Percentiles rank a stretch among this genome's conserved stretches.
These are phyloP conservation scores for Bolboschoenoplectus hybrid DNA, from an alignment of 202 grass and related monocot genomes.

Conservation along the genomic window DNA sequence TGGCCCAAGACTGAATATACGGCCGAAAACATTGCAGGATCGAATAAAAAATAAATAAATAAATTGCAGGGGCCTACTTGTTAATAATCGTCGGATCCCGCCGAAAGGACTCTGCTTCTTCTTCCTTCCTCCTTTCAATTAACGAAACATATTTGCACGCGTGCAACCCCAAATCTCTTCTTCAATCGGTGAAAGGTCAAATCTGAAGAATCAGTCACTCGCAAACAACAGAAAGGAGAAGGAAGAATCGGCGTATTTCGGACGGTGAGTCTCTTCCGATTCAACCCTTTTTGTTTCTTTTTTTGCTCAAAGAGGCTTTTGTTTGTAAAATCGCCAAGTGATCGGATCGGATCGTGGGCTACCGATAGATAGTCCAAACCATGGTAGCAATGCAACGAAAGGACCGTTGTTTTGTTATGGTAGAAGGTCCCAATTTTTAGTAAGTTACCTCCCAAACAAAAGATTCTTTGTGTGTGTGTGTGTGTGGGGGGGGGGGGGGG, in stretches of 20 bases:
- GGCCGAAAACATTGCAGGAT: too few species aligned
- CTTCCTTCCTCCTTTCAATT: not conserved
- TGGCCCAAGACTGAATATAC: too few species aligned
- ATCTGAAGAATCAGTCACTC: not conserved
- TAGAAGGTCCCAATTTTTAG: not conserved
- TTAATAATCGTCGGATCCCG: too few species aligned
- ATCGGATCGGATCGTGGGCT: not conserved
- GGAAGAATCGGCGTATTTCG: constrained; percentile 26
- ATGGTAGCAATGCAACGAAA: not conserved
- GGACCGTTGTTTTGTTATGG: not conserved
- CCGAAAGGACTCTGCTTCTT: not conserved
- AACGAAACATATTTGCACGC: not conserved
- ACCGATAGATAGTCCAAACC: not conserved
- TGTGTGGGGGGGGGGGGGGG: too few species aligned
- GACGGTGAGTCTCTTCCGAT: constrained; percentile 30
- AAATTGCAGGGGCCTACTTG: too few species aligned
- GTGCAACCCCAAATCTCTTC: not conserved
- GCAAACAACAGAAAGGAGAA: not conserved
- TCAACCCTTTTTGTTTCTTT: not conserved
- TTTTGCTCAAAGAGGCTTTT: not conserved
- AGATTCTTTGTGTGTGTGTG: not conserved
- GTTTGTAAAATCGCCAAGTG: not conserved
- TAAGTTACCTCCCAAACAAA: not conserved
- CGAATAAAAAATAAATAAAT: too few species aligned
- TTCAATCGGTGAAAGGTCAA: not conserved